Evolutionary conservation across 345 rosid genomes (phyloP).

Genomic region (Tarenaya hassleriana): DNA sequence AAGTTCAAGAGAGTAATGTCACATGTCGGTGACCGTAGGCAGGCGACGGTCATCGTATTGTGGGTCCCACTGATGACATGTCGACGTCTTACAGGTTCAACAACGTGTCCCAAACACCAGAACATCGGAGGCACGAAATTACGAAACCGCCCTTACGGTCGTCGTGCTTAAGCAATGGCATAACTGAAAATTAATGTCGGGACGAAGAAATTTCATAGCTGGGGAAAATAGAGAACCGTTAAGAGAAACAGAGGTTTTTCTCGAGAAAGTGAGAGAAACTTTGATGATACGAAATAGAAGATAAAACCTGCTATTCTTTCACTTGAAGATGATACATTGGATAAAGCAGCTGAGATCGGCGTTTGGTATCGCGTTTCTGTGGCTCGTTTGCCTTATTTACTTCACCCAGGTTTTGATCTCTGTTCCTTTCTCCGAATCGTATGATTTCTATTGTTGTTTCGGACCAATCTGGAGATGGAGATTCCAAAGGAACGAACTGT

Average conservation of each 20-base stretch:
- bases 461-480: constrained; percentile 7
- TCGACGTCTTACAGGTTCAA: background rate
- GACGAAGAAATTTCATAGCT: constrained; percentile 23
- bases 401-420: constrained; percentile 67
- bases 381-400: constrained; percentile 90
- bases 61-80: constrained; percentile 22
- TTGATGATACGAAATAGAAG: constrained; percentile 21
- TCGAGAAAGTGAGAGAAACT: background rate
- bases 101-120: constrained; percentile 22
- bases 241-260: background rate
- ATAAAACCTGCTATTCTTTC: background rate
- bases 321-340: constrained; percentile 51
- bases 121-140: background rate
- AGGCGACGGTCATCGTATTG: no score
- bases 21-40: no score
- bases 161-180: constrained; percentile 16
- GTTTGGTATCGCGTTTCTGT: constrained; percentile 74
- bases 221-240: constrained; percentile 19
- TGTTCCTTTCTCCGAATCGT: constrained; percentile 1
- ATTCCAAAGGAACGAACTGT: constrained; percentile 7
- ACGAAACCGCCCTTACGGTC: constrained; percentile 7
- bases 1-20: no score
- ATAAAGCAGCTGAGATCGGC: constrained; percentile 50
- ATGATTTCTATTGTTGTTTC: background rate
- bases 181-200: constrained; percentile 10